Conservation (phyloP, 345 rosid species). For the Excoecaria agallocha region DNA sequence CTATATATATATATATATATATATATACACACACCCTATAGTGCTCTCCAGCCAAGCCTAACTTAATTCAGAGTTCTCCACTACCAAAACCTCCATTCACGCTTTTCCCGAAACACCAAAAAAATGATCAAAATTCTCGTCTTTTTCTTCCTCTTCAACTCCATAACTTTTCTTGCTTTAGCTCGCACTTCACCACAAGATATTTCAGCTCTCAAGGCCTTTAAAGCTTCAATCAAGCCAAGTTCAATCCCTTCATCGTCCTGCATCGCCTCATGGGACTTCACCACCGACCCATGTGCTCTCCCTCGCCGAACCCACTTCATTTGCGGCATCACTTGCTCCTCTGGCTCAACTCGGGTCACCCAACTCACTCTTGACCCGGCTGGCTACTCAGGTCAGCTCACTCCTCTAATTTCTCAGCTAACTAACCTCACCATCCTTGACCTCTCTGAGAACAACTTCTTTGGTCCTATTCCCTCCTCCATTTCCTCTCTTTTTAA, state of each 20-base stretch:
- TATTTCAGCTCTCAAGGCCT: conserved; percentile 56
- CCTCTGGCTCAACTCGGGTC: conserved; percentile 48
- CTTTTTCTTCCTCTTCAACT: background rate
- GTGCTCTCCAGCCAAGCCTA: conserved; percentile 13
- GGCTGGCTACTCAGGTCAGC: conserved; percentile 68
- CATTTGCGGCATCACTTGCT: conserved; percentile 62
- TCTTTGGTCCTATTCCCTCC: conserved; percentile 60
- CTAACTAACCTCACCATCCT: conserved; percentile 53
- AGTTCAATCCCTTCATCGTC: conserved; percentile 57
- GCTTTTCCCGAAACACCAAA: background rate
- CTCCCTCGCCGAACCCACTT: conserved; percentile 67
- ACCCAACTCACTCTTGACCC: conserved; percentile 76
- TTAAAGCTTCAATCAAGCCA: conserved; percentile 53
- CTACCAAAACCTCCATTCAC: background rate
- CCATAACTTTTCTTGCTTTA: background rate
- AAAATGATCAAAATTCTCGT: background rate
- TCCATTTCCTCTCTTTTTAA: conserved; percentile 51
- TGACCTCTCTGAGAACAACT: conserved; percentile 72
- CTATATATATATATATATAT: too few relatives aligned
- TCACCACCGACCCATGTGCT: conserved; percentile 61
- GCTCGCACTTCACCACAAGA: conserved; percentile 34
- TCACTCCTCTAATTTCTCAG: conserved; percentile 57
- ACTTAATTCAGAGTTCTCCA: background rate
- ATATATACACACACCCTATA: background rate
- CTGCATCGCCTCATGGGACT: conserved; percentile 71